Evolutionary conservation across 2,329 filamentous ascomycete species (phyloP).

Genomic region (Lasiodiplodia theobromae): DNA sequence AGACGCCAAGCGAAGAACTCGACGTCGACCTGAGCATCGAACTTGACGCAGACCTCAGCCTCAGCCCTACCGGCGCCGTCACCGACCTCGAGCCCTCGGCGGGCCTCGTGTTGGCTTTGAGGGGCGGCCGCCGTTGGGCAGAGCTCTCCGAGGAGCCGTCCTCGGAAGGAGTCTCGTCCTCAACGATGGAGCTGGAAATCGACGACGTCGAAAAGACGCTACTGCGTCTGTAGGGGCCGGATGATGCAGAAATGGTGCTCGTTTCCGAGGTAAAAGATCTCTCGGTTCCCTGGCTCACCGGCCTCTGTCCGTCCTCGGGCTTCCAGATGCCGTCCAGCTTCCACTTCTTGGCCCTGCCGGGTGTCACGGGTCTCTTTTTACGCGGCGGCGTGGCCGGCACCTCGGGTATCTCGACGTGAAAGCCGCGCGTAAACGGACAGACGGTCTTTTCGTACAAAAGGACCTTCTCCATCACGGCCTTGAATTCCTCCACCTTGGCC

Average conservation of each 20-base stretch:
- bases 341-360: constrained; percentile 61
- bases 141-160: constrained; percentile 11
- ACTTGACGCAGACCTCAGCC: constrained; percentile 10
- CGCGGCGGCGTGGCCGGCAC: constrained; percentile 66
- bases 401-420: constrained; percentile 76
- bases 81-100: constrained; percentile 7
- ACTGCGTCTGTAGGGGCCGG: constrained; percentile 46
- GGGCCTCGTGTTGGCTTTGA: constrained; percentile 7
- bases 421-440: constrained; percentile 82
- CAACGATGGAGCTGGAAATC: constrained; percentile 40
- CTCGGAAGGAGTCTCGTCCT: constrained; percentile 34
- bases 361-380: constrained; percentile 70
- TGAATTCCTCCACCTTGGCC: constrained; percentile 70
- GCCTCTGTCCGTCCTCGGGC: constrained; percentile 49
- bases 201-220: constrained; percentile 33
- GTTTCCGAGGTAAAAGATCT: constrained; percentile 35
- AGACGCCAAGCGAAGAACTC: neutral
- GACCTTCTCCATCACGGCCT: constrained; percentile 72
- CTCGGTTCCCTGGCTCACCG: constrained; percentile 40
- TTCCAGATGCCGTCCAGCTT: constrained; percentile 56
- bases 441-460: constrained; percentile 86
- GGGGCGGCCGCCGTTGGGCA: neutral
- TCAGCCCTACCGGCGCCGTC: constrained; percentile 18
- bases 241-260: constrained; percentile 38
- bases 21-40: constrained; percentile 9